phyloP scores from a whole-genome alignment of 2,329 filamentous ascomycete species.

The Didymella exigua region DNA sequence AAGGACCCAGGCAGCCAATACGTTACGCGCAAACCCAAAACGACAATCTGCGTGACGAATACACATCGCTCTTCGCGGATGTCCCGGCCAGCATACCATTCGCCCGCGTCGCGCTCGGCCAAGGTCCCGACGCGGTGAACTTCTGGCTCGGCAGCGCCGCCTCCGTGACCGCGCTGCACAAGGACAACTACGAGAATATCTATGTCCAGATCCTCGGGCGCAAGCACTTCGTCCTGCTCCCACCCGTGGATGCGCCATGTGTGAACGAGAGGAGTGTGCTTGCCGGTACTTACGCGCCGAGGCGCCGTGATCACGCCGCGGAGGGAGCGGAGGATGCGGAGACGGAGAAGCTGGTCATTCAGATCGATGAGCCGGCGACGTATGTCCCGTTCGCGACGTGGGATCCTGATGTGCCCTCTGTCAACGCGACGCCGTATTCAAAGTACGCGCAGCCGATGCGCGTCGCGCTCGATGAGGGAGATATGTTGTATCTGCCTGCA shows the following conservation, averaged over 20 bases:
- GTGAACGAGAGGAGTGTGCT: constrained; percentile 67
- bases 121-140: constrained; percentile 75
- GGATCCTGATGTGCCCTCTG: constrained; percentile 68
- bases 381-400: constrained; percentile 72
- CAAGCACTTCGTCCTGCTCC: constrained; percentile 77
- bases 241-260: constrained; percentile 71
- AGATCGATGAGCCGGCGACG: constrained; percentile 46
- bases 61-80: constrained; percentile 65
- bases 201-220: constrained; percentile 76
- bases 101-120: constrained; percentile 71
- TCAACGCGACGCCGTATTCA: constrained; percentile 62
- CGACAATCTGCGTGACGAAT: constrained; percentile 79
- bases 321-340: constrained; percentile 23
- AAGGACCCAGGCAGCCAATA: constrained; percentile 11
- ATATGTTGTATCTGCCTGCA: constrained; percentile 82
- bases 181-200: constrained; percentile 85
- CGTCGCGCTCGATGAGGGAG: constrained; percentile 73
- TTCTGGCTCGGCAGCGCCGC: constrained; percentile 77
- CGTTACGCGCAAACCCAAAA: constrained; percentile 81
- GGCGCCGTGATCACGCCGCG: no score
- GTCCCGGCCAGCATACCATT: constrained; percentile 71
- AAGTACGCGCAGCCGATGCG: constrained; percentile 63
- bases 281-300: constrained; percentile 62
- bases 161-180: constrained; percentile 75
- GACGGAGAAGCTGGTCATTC: constrained; percentile 31